Base-by-base conservation (phyloP, 495 filamentous ascomycete genomes). In the Neurospora africana region DNA sequence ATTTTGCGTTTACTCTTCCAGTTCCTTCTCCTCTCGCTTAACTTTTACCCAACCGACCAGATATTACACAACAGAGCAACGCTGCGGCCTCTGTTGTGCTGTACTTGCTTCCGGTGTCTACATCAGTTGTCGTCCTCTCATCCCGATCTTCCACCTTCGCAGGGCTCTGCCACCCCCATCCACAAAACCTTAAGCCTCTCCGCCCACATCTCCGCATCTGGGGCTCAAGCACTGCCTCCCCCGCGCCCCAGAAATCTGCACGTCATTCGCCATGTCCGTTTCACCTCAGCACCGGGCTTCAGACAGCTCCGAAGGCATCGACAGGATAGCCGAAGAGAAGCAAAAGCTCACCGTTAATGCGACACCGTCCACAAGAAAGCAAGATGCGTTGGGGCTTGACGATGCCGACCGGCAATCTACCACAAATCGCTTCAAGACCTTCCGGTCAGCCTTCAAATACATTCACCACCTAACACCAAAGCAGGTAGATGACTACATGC, bases 401-500 rank as follows among this genome's bases (percentile, higher is more conserved):
- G 41, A n/a, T 6, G 36, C 74, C 35, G 81, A 87, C 77, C 84
- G 84, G 38, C 82, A 86, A 3, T 86, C 83, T 23, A 84, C 84
- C 10, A 83, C 87, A 8, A 87, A 87, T 73, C 83, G 86, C 36
- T 83, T 83, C 80, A 86, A 84, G 77, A 86, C 82, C 19, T 86
- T 88, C 74, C 81, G 86, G 78, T 80, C 82, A 68, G 81, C 87
- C 21, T 88, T 88, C 80, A 85, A 86, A 70, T 86, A 88, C 74
- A 82, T 90, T 38, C 79, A 81, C 71, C 81, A 87, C 77, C 79
- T 90, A 47, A 89, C 82, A 5, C 86, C 85, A 17, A 82, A 88
- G 77, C 80, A 90, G 75, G 86, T 89, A 13, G 87, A 88, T 72
- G 86, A 88, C 74, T 90, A 89, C 80, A 89, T 90, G 88, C 85